Evolutionary conservation across 108 stramenopile genomes (phyloP).

Genomic region (Seminavis robusta): DNA sequence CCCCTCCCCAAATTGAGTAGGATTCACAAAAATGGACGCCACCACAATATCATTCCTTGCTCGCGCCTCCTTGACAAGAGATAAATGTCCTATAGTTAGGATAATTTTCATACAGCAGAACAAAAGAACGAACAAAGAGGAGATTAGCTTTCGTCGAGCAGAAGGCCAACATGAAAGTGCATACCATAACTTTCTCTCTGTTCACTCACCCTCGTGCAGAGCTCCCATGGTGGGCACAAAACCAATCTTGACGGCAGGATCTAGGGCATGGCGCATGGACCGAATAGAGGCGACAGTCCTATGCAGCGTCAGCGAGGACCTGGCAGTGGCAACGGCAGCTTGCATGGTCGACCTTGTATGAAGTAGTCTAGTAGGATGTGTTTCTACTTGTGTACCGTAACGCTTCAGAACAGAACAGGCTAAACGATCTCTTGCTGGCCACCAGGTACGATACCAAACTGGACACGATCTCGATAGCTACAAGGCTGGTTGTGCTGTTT

Average conservation of each 20-base stretch:
- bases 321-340: no score
- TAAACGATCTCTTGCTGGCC: no score
- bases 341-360: no score
- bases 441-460: no score
- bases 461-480: no score
- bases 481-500: no score
- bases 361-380: no score
- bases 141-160: not conserved
- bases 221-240: constrained; percentile 99
- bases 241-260: constrained; percentile 49
- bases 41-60: constrained; percentile 81
- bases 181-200: constrained; percentile 7
- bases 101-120: not conserved
- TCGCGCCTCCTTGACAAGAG: constrained; percentile 71
- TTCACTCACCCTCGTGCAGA: constrained; percentile 86
- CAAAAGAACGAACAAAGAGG: not conserved
- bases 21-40: constrained; percentile 96
- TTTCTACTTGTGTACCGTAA: no score
- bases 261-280: constrained; percentile 20
- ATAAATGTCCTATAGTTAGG: constrained; percentile 54
- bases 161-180: not conserved
- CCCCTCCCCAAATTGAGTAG: constrained; percentile 90
- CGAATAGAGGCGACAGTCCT: constrained; percentile 36
- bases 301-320: constrained; percentile 21
- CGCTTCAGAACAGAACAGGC: no score